Percentiles rank a stretch among this genome's conserved stretches.
Conservation (phyloP, 2,329 filamentous ascomycete genomes). For the Penicillium nordicum region DNA sequence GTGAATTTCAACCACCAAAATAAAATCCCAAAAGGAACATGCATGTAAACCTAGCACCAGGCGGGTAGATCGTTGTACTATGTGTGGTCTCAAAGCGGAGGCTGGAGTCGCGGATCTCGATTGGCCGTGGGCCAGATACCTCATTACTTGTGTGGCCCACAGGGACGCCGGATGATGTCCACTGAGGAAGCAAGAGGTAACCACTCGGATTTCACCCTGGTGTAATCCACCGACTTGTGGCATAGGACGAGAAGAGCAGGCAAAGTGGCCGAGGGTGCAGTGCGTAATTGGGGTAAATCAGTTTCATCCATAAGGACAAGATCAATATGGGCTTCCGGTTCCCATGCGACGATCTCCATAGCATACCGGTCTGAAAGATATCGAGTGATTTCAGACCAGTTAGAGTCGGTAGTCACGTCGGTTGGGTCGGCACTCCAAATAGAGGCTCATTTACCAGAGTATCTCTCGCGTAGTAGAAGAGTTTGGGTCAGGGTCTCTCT, state of each 20-base stretch:
- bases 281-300: conserved; percentile 22
- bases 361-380: conserved; percentile 40
- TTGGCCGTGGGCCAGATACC: conserved; percentile 25
- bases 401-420: conserved; percentile 14
- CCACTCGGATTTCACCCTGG: conserved; percentile 27
- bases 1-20: not conserved
- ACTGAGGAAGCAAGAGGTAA: conserved; percentile 31
- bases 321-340: conserved; percentile 28
- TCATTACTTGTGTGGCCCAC: conserved; percentile 41
- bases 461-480: conserved; percentile 25
- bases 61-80: not conserved
- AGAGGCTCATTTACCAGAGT: conserved; percentile 26
- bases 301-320: conserved; percentile 36
- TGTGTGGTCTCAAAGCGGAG: conserved; percentile 12
- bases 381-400: conserved; percentile 28
- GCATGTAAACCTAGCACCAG: not conserved
- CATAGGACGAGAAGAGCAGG: conserved; percentile 39
- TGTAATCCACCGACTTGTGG: conserved; percentile 37
- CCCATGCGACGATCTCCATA: conserved; percentile 34
- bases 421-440: conserved; percentile 29
- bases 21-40: not conserved
- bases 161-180: conserved; percentile 40
- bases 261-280: conserved; percentile 17
- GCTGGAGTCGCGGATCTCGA: conserved; percentile 9
- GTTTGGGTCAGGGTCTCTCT: conserved; percentile 25